Evolutionary conservation across 2,329 filamentous ascomycete species (phyloP), one percentile per base, ranked within the genome.

Genomic region (Hypoxylon sp.): DNA sequence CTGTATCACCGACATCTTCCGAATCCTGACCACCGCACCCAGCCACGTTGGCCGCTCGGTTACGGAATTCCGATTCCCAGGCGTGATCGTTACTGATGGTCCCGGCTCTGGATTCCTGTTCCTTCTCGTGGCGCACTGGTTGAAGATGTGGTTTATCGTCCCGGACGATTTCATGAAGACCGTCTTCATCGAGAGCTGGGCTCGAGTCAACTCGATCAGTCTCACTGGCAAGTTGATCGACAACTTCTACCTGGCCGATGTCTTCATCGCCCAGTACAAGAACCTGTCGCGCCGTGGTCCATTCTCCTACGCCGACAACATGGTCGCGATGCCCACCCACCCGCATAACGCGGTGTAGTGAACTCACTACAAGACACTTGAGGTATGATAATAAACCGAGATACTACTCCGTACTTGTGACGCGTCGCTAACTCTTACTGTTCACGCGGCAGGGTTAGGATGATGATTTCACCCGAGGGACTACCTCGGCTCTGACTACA

Each of bases 111-210:
- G 91, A 0, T 93, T 97, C 67, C 90, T 97, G 37, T 84, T 97
- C 52, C 86, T 84, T 1, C 58, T 88, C 1, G 81, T 82, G 0
- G 86, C 84, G 0, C 83, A 86, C 42, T 1, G 82, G 0, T 74
- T 89, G 52, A 87, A 85, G 74, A 67, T 88, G 10, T 72, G 84
- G 35, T 81, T 73, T 59, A 9, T 84, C 5, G 81, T 82, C 26
- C 85, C 85, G 0, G 78, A 83, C 19, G 81, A 84, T 29, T 86
- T 86, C 70, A 90, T 95, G 82, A 88, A 89, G 69, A 90, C 92
- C 9, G 84, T 98, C 13, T 99, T 96, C 78, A 88, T 98, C 29
- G 96, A 99, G 84, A 96, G 92, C 19, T 98, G 94, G 91, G 95
- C 96, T 2, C 87, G 96, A 14, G 92, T 97, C 14, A 90, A 87